Base-by-base conservation (phyloP, 2,329 filamentous ascomycete species). In the Fusarium austroafricanum region DNA sequence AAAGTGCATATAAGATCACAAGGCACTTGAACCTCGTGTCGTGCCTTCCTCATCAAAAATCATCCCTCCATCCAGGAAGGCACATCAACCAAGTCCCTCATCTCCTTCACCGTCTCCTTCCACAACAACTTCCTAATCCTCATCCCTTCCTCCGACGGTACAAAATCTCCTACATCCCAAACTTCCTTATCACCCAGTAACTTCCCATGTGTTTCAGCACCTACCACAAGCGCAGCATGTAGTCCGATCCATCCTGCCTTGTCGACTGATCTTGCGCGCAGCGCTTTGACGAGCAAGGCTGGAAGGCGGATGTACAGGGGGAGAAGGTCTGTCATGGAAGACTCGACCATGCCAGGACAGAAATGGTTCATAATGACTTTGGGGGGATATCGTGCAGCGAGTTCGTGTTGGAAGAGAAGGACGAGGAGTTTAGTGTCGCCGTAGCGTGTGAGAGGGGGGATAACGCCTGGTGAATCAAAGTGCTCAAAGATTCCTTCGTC, bases 321-420 rank as follows among this genome's bases (percentile, higher is more conserved):
- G 6, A 71, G 42, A 9, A 45, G 42, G n/a, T 64, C 58, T 0
- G 53, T 46, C 29, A 73, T 35, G 12, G 49, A 38, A 1, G 72
- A 62, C 1, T 63, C 6, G 9, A 71, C 45, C 37, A 68, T 31
- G 2, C 47, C 59, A 1, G 59, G 59, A 1, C 42, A 62, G 15
- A 54, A 60, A 2, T 28, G 6, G n/a, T 61, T 61, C 1, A 61
- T 17, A 0, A 49, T 29, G 1, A 46, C 56, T 4, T 53, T 40
- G 0, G 59, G 26, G 2, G 23, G 28, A 3, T 68, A 61, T 3
- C 44, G 66, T 3, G n/a, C 12, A 0, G 64, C 59, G 2, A 75
- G 23, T 20, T 73, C 61, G 2, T 47, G 53, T 6, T 65, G 57
- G 55, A 75, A 68, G 23, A 73, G 50, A 2, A 61, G 57, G 10